These are phyloP conservation scores for Gremmenia infestans DNA, from an alignment of 2,329 filamentous ascomycete species.

Conservation along the genomic window DNA sequence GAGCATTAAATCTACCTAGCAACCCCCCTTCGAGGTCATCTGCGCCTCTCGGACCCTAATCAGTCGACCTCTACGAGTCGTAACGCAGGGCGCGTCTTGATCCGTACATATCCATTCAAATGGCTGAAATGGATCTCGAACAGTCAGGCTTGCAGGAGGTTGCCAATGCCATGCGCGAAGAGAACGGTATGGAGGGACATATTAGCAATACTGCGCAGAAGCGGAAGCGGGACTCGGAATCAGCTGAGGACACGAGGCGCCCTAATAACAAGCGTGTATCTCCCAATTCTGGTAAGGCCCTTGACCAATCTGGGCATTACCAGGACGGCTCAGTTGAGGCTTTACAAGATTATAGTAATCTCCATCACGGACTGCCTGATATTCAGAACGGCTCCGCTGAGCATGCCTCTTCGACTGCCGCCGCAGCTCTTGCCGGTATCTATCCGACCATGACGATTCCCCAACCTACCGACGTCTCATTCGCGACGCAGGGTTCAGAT, in stretches of 20 bases:
- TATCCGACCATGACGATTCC: constrained; percentile 51
- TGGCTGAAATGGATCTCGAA: constrained; percentile 32
- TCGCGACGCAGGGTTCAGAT: constrained; percentile 40
- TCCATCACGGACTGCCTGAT: constrained; percentile 40
- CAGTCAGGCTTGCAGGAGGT: constrained; percentile 33
- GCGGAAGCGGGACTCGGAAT: constrained; percentile 33
- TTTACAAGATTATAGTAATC: constrained; percentile 34
- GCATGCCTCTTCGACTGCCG: constrained; percentile 53
- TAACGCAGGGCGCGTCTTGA: constrained; percentile 23
- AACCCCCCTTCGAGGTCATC: constrained; percentile 31
- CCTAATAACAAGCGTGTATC: constrained; percentile 32
- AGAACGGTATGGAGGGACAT: constrained; percentile 18
- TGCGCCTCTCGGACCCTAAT: constrained; percentile 24
- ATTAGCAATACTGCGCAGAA: constrained; percentile 25
- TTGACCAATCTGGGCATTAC: constrained; percentile 21
- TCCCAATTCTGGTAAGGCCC: constrained; percentile 26
- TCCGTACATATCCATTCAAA: constrained; percentile 19
- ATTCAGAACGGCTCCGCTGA: constrained; percentile 49
- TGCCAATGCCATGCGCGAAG: constrained; percentile 33
- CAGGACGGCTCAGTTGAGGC: constrained; percentile 28
- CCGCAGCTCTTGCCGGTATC: constrained; percentile 39
- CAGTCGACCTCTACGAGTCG: constrained; percentile 25
- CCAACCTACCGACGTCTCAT: constrained; percentile 49
- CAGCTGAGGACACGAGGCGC: constrained; percentile 32
- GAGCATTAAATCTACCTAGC: constrained; percentile 29